phyloP scores from a whole-genome alignment of 1,139 yeast genomes.

The Pichia sp. region DNA sequence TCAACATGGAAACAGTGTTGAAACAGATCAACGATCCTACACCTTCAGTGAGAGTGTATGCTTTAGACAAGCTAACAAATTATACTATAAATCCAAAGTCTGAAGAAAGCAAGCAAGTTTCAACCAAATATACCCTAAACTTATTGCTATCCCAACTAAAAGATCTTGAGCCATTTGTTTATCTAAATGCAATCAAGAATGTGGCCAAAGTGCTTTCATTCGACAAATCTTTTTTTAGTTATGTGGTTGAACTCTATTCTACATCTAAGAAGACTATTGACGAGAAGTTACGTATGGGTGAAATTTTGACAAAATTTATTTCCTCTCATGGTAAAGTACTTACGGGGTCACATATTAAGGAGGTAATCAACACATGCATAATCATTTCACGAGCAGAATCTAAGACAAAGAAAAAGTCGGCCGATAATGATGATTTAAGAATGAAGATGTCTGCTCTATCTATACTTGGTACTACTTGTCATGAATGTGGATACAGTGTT shows the following conservation, averaged over 20 bases:
- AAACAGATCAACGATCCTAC: slow-evolving; percentile 68
- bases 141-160: slow-evolving; percentile 62
- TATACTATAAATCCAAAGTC: slow-evolving; percentile 46
- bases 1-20: slow-evolving; percentile 49
- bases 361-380: slow-evolving; percentile 39
- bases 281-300: slow-evolving; percentile 72
- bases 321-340: slow-evolving; percentile 44
- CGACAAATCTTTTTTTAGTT: slow-evolving; percentile 30
- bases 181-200: slow-evolving; percentile 78
- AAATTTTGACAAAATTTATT: slow-evolving; percentile 64
- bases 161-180: slow-evolving; percentile 83
- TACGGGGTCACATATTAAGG: slow-evolving; percentile 28
- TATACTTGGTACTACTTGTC: slow-evolving; percentile 64
- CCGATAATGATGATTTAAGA: slow-evolving; percentile 44
- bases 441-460: slow-evolving; percentile 86
- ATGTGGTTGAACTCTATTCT: slow-evolving; percentile 30
- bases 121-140: slow-evolving; percentile 48
- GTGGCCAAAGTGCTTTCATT: slow-evolving; percentile 52
- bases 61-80: slow-evolving; percentile 60
- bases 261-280: slow-evolving; percentile 41
- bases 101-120: slow-evolving; percentile 42
- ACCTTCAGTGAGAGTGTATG: slow-evolving; percentile 85
- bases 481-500: slow-evolving; percentile 37
- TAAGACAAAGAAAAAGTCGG: slow-evolving; percentile 34
- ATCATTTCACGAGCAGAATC: slow-evolving; percentile 27